These are phyloP conservation scores for Pisolithus sp. DNA, from an alignment of 768 basidiomycete species.

Conservation along the genomic window DNA sequence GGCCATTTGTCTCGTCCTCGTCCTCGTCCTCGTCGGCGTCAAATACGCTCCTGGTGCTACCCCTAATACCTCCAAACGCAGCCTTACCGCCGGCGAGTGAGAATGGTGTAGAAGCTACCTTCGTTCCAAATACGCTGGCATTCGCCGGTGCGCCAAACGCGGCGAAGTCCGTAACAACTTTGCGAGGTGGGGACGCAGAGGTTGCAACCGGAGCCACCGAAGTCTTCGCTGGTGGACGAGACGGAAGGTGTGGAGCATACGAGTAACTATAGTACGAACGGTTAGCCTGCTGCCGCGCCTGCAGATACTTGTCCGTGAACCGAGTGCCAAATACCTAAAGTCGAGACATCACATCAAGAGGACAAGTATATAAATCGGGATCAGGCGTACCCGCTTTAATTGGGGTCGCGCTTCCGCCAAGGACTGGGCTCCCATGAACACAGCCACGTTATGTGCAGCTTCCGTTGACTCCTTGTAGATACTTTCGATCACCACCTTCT, in stretches of 20 bases:
- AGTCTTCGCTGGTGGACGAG: conserved; percentile 36
- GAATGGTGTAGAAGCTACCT: conserved; percentile 75
- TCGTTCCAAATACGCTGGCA: conserved; percentile 78
- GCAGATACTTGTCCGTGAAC: conserved; percentile 94
- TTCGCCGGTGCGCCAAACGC: conserved; percentile 72
- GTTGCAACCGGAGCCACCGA: conserved; percentile 17
- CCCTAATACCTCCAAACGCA: conserved; percentile 76
- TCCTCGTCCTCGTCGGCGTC: conserved; percentile 75
- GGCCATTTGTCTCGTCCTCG: conserved; percentile 51
- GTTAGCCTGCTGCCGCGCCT: conserved; percentile 54
- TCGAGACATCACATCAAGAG: conserved; percentile 3
- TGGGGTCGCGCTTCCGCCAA: conserved; percentile 69
- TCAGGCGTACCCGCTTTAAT: conserved; percentile 60
- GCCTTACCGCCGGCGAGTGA: conserved; percentile 74
- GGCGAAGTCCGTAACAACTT: conserved; percentile 84
- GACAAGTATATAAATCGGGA: conserved; percentile 3
- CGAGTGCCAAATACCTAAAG: conserved; percentile 85
- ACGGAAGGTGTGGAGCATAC: conserved; percentile 42
- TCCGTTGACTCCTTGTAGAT: conserved; percentile 92
- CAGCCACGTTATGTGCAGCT: conserved; percentile 81
- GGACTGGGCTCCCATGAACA: conserved; percentile 69
- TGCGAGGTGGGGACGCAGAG: conserved; percentile 68
- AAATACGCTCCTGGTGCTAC: conserved; percentile 28
- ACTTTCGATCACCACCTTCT: conserved; percentile 92
- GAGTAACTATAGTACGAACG: conserved; percentile 51